Base-by-base conservation (phyloP, 306 rosid species). In the Citrullus mucosospermus region DNA sequence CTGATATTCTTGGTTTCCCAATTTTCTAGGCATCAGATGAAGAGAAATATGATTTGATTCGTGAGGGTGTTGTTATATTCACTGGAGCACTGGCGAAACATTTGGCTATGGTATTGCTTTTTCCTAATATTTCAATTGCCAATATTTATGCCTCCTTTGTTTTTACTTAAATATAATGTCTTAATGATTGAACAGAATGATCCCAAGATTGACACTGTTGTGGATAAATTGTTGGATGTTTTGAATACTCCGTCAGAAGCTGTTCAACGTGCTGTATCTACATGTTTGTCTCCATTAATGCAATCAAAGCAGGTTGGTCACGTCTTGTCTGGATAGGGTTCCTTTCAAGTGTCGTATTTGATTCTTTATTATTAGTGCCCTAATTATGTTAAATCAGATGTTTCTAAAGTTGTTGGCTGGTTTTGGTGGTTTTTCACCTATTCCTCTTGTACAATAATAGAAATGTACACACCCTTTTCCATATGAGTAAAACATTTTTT, bases 1-100 rank as follows among this genome's bases (percentile, higher is more conserved):
- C 44, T 81, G 63, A 79, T 44, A 75, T 51, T 62, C 67, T 81
- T 81, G 9, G 41, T 34, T 73, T 80, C 56, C 25, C n/a, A 79
- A 65, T 17, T 79, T 10, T 55, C 32, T 84, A 95, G 96, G 97
- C 92, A 73, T 83, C 95, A 1, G 97, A 95, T 74, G 99, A 95
- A 80, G 99, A 92, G 87, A 86, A 86, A 74, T 92, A 95, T 87
- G 99, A 95, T 84, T 87, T 95, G 85, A 97, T 95, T 83, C 97
- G 99, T 50, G 97, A 95, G 82, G 99, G 99, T 78, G 99, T 95
- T 80, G 99, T 95, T 86, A 95, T 95, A 76, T 95, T 95, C 81
- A 91, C 97, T 14, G 99, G 99, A 83, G 99, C 97, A 36, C 82
- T 95, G 83, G 97, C 99, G 72, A 95, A 95, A 84, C 97, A 95